Percentiles rank a stretch among this genome's conserved stretches.
phyloP scores from a whole-genome alignment of 1,139 yeast species.

The Blastobotrys capitulatus region DNA sequence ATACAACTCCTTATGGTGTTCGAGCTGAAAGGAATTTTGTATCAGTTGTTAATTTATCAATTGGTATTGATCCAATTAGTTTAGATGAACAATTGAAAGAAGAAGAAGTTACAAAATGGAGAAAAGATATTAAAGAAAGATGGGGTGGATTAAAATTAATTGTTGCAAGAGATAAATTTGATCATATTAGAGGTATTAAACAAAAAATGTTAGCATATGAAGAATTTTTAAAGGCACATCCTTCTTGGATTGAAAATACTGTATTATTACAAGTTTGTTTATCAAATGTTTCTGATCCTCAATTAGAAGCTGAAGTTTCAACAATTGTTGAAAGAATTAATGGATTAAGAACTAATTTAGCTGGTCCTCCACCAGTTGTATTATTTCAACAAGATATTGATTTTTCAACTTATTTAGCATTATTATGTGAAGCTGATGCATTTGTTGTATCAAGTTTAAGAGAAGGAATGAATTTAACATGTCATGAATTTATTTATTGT shows the following conservation, averaged over 20 bases:
- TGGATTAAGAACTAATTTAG: slow-evolving; percentile 65
- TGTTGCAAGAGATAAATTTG: slow-evolving; percentile 85
- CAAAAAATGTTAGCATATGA: slow-evolving; percentile 88
- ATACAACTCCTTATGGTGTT: slow-evolving; percentile 70
- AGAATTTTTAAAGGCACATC: slow-evolving; percentile 62
- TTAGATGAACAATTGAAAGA: slow-evolving; percentile 43
- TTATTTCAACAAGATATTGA: slow-evolving; percentile 82
- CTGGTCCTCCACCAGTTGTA: slow-evolving; percentile 61
- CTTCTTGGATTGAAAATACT: slow-evolving; percentile 61
- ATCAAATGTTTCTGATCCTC: slow-evolving; percentile 43
- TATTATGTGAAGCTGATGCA: slow-evolving; percentile 77
- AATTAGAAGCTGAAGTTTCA: slow-evolving; percentile 65
- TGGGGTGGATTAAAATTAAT: slow-evolving; percentile 70
- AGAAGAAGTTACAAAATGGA: slow-evolving; percentile 63
- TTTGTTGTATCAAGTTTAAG: slow-evolving; percentile 88
- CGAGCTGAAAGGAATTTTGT: slow-evolving; percentile 64
- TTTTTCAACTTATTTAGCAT: slow-evolving; percentile 82
- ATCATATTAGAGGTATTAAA: slow-evolving; percentile 79
- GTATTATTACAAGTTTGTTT: slow-evolving; percentile 81
- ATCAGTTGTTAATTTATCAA: slow-evolving; percentile 65
- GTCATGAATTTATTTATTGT: slow-evolving; percentile 88
- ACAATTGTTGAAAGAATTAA: slow-evolving; percentile 82
- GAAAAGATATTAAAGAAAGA: slow-evolving; percentile 62
- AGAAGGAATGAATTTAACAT: slow-evolving; percentile 94
- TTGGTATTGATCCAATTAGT: slow-evolving; percentile 77